Evolutionary conservation across 441 rosid genomes (phyloP).

Genomic region (Sinapis alba): DNA sequence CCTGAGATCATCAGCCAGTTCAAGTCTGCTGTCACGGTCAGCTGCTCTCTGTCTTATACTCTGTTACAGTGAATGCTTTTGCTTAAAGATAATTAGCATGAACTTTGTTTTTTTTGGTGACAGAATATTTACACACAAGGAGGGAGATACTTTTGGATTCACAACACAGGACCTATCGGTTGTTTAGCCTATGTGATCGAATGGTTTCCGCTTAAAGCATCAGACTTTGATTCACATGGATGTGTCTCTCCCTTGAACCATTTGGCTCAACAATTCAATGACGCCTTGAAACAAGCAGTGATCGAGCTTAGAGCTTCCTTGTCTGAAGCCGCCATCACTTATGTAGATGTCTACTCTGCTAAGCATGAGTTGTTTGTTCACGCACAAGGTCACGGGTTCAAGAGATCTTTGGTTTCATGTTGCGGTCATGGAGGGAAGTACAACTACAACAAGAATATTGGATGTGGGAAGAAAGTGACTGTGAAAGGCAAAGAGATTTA

Average conservation of each 20-base stretch:
- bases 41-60: constrained; percentile 4
- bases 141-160: constrained; percentile 84
- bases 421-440: constrained; percentile 83
- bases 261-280: constrained; percentile 58
- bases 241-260: constrained; percentile 58
- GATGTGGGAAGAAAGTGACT: constrained; percentile 58
- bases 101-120: neutral
- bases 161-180: constrained; percentile 81
- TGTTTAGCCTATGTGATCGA: constrained; percentile 68
- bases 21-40: constrained; percentile 47
- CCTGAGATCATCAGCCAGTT: constrained; percentile 60
- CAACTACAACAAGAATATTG: constrained; percentile 53
- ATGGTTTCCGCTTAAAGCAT: constrained; percentile 39
- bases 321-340: constrained; percentile 54
- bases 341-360: constrained; percentile 61
- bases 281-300: constrained; percentile 46
- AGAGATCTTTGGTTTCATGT: constrained; percentile 49
- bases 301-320: constrained; percentile 45
- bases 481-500: constrained; percentile 52
- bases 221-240: constrained; percentile 57
- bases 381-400: constrained; percentile 49
- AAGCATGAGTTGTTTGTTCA: constrained; percentile 52
- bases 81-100: neutral
- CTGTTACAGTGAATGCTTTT: neutral
- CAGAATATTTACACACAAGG: constrained; percentile 58